Evolutionary conservation across 768 basidiomycete genomes (phyloP).

Genomic region (Fomitopsis serialis): DNA sequence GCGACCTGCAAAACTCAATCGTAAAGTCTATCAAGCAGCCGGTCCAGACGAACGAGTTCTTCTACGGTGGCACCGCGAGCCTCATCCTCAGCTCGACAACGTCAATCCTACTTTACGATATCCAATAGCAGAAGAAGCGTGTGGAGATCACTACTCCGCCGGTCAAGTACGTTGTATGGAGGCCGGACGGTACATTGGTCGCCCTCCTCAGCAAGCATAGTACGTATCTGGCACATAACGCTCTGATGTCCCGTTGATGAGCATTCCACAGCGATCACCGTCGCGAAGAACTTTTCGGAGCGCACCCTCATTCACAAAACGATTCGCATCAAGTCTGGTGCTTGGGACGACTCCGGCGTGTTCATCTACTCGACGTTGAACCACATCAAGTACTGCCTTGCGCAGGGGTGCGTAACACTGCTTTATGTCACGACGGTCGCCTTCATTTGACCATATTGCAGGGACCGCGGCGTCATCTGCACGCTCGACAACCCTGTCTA

Average conservation of each 20-base stretch:
- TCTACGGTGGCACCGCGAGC: constrained; percentile 95
- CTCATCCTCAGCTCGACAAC: constrained; percentile 85
- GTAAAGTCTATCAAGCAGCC: constrained; percentile 96
- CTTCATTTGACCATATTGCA: constrained; percentile 24
- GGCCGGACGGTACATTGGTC: constrained; percentile 81
- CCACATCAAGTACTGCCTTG: constrained; percentile 97
- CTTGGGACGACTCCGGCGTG: constrained; percentile 97
- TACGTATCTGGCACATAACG: constrained; percentile 36
- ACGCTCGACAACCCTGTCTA: constrained; percentile 99
- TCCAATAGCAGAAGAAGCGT: constrained; percentile 93
- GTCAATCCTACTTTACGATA: constrained; percentile 89
- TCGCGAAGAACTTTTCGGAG: constrained; percentile 88
- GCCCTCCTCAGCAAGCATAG: constrained; percentile 98
- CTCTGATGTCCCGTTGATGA: constrained; percentile 16
- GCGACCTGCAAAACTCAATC: constrained; percentile 87
- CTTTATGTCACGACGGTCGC: background rate
- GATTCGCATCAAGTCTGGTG: constrained; percentile 98
- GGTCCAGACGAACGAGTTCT: constrained; percentile 93
- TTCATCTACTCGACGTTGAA: constrained; percentile 98
- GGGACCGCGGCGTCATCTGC: constrained; percentile 97
- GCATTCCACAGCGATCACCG: constrained; percentile 75
- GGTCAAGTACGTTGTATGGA: constrained; percentile 98
- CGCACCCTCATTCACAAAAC: constrained; percentile 95
- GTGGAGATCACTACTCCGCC: constrained; percentile 94
- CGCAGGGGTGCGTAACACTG: constrained; percentile 67